Base-by-base conservation (phyloP, 208 protist species). In the Wallacemonas sp. region DNA sequence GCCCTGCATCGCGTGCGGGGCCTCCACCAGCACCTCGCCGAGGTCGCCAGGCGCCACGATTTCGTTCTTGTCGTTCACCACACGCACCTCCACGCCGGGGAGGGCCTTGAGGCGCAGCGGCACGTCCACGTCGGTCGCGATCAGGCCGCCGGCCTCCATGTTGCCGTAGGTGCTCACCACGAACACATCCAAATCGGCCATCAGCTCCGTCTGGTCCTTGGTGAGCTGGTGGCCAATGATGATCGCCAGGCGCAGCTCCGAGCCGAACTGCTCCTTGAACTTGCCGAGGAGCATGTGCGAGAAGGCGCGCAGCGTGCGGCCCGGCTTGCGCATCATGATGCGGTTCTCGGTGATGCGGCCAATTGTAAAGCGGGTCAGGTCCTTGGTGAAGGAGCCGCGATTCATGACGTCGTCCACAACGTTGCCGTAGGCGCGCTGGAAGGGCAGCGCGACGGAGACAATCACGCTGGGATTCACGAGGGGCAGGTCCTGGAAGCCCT, bases 21-120 rank as follows among this genome's bases (percentile, higher is more conserved):
- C 82, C 74, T 96, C 88, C 22, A 96, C 77, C 29, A 96, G 83
- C 45, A 96, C 68, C 70, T 96, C 91, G 32, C 91, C 91, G 44
- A 96, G 42, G 44, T 94, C 86, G 11, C 91, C 91, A 42, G 91
- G 91, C 1, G 87, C 77, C 20, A 96, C 84, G 65, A 96, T 94
- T 68, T 96, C 91, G 65, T 94, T 94, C 44, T 86, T 89, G n/a
- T 93, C 86, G 72, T 96, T 96, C 48, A 96, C 87, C 31, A 94
- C 76, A 62, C 91, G 91, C 57, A 96, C 81, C 75, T 96, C 91
- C 2, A 96, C 76, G 50, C 88, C 91, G 55, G 91, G 91, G 23
- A 96, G 78, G 1, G 86, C 86, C 66, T 91, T 96, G 18, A 96
- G 74, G n/a, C 88, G 87, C 62, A 88, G 81, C 28, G 91, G 91